Conservation (phyloP, 495 filamentous ascomycete genomes). For the Astrocystis sublimbata region DNA sequence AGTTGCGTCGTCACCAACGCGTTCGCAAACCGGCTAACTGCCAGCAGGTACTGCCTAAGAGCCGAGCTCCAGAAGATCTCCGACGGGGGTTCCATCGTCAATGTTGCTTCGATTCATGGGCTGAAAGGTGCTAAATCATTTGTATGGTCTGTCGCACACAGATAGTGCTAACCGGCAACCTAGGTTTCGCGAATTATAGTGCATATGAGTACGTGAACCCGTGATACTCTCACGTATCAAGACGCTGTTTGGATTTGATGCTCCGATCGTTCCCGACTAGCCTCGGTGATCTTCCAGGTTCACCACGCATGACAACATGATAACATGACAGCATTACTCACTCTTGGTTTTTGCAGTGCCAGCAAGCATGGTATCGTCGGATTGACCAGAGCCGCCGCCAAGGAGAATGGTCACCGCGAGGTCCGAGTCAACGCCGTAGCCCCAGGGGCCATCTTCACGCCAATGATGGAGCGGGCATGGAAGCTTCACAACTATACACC, state of each 20-base stretch:
- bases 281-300: background rate
- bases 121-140: slow-evolving; percentile 42
- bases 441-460: slow-evolving; percentile 59
- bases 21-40: slow-evolving; percentile 11
- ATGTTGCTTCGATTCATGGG: slow-evolving; percentile 57
- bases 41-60: slow-evolving; percentile 44
- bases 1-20: background rate
- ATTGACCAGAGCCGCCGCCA: slow-evolving; percentile 58
- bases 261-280: background rate
- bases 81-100: slow-evolving; percentile 57
- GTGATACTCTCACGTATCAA: background rate
- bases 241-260: background rate
- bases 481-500: slow-evolving; percentile 23
- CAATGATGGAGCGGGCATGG: slow-evolving; percentile 46
- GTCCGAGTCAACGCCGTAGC: slow-evolving; percentile 63
- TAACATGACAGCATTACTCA: slow-evolving; percentile 9
- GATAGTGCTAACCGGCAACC: slow-evolving; percentile 12
- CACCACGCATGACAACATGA: background rate
- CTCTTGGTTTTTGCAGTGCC: slow-evolving; percentile 24
- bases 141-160: slow-evolving; percentile 1
- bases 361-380: slow-evolving; percentile 61
- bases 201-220: slow-evolving; percentile 46
- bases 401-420: slow-evolving; percentile 53
- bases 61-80: slow-evolving; percentile 53
- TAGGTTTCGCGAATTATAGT: slow-evolving; percentile 44